phyloP scores from a whole-genome alignment of 2,329 filamentous ascomycete genomes.

The Blastomyces parvus region DNA sequence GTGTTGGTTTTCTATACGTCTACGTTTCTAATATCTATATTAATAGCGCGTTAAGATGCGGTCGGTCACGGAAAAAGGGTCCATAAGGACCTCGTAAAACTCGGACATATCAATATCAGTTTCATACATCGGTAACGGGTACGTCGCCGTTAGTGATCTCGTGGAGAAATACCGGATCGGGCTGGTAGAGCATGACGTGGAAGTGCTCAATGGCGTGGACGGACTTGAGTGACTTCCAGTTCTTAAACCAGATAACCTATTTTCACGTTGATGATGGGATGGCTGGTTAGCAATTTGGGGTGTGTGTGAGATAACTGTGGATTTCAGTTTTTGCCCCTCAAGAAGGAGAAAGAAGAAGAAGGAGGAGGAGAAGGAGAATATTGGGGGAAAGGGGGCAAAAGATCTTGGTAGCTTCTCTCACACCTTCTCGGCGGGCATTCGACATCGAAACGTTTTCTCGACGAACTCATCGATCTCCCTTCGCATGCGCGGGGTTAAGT shows the following conservation, averaged over 20 bases:
- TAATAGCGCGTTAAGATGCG: no score
- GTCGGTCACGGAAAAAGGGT: no score
- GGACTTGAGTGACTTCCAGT: constrained; percentile 52
- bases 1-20: no score
- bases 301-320: neutral
- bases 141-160: constrained; percentile 66
- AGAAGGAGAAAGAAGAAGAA: neutral
- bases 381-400: neutral
- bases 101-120: no score
- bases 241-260: constrained; percentile 57
- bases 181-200: constrained; percentile 57
- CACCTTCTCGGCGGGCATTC: constrained; percentile 36
- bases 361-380: neutral
- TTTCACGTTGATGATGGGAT: neutral
- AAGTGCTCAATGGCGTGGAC: constrained; percentile 51
- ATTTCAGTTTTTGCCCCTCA: neutral
- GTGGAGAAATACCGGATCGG: constrained; percentile 58
- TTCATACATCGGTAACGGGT: constrained; percentile 38
- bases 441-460: constrained; percentile 47
- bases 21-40: no score
- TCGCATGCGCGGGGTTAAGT: constrained; percentile 42
- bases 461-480: constrained; percentile 43
- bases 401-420: constrained; percentile 12
- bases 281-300: neutral
- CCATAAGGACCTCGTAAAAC: no score